Conservation (phyloP, 1,284 basidiomycete species). For the Ustilago xerochloae region DNA sequence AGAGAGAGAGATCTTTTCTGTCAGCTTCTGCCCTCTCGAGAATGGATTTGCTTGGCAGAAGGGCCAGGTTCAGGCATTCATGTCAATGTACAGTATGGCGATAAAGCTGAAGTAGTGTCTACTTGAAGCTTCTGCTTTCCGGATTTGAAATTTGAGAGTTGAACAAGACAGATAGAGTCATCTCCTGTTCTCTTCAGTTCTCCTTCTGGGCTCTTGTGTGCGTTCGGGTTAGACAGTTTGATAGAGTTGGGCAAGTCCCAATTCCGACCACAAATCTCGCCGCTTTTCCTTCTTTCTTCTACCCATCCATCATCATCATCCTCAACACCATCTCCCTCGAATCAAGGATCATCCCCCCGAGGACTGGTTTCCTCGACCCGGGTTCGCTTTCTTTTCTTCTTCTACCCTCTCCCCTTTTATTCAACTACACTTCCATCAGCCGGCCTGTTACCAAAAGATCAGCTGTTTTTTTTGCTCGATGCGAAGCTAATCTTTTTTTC, state of each 20-base stretch:
- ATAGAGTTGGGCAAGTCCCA: too few species aligned
- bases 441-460: slow-evolving; percentile 11
- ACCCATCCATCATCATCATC: slow-evolving; percentile 14
- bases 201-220: too few species aligned
- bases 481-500: background rate
- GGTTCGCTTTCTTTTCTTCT: background rate
- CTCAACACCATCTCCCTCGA: background rate
- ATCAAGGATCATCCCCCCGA: slow-evolving; percentile 4
- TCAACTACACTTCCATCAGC: slow-evolving; percentile 4
- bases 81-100: too few species aligned
- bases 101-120: background rate
- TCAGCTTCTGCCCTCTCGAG: too few species aligned
- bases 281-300: slow-evolving; percentile 2
- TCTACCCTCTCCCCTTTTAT: background rate
- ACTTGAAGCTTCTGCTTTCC: background rate
- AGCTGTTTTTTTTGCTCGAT: slow-evolving; percentile 2
- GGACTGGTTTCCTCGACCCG: slow-evolving; percentile 27
- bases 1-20: too few species aligned
- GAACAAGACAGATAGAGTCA: too few species aligned
- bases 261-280: too few species aligned
- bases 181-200: background rate
- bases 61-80: too few species aligned
- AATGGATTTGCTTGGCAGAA: too few species aligned
- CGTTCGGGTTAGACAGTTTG: too few species aligned
- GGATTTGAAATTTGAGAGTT: too few species aligned